Conservation (phyloP, 1,284 basidiomycete genomes). For the Omphalotus olearius region DNA sequence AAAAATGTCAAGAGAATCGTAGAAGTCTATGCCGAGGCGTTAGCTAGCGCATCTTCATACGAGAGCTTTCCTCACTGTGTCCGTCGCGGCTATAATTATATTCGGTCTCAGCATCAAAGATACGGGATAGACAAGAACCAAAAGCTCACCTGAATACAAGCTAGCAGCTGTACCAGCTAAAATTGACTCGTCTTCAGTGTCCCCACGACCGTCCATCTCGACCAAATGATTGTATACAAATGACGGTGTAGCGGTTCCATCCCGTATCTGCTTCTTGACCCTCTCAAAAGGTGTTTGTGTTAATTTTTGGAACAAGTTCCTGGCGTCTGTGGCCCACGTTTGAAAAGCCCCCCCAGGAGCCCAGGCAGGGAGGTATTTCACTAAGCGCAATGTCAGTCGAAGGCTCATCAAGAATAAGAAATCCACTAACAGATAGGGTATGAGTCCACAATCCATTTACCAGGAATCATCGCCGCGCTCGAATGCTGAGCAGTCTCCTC, state of each 20-base stretch:
- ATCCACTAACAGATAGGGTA: background rate
- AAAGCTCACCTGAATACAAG: background rate
- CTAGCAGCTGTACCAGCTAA: background rate
- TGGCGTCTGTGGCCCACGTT: slow-evolving; percentile 1
- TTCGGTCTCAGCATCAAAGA: background rate
- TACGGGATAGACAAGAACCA: background rate
- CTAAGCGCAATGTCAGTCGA: background rate
- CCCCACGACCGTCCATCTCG: background rate
- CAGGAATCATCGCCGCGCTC: background rate
- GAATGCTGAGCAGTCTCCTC: background rate
- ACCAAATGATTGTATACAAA: background rate
- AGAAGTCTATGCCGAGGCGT: background rate
- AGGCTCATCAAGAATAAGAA: background rate
- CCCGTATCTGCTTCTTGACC: background rate
- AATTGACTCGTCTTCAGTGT: background rate
- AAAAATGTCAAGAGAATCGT: slow-evolving; percentile 4
- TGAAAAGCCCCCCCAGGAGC: slow-evolving; percentile 1
- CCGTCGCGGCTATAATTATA: background rate
- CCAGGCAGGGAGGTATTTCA: slow-evolving; percentile 1
- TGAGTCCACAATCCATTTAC: background rate
- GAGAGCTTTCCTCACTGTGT: background rate
- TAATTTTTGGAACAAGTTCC: background rate
- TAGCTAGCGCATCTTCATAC: no score
- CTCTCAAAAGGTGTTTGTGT: background rate
- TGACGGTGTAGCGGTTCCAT: background rate